Conservation (phyloP, 345 rosid species). For the Kandelia obovata region DNA sequence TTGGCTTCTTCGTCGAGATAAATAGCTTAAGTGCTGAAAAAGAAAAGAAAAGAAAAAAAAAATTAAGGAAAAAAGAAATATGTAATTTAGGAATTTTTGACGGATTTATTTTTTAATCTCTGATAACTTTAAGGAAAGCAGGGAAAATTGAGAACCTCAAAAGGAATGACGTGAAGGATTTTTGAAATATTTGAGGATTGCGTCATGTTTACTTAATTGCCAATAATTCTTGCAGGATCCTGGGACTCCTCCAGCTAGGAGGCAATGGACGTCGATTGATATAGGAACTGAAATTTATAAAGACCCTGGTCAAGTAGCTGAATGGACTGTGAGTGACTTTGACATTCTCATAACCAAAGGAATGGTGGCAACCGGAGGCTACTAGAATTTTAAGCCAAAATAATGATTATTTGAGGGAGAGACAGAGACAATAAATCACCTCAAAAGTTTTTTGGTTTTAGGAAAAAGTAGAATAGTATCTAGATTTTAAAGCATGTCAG, state of each 20-base stretch:
- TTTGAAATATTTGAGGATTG: not conserved
- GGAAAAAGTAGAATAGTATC: not conserved
- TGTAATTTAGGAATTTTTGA: too few species aligned
- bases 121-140: too few species aligned
- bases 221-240: constrained; percentile 11
- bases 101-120: too few species aligned
- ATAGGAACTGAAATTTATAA: constrained; percentile 24
- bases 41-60: too few species aligned
- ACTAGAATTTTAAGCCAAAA: not conserved
- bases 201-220: not conserved
- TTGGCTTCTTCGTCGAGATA: too few species aligned
- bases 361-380: not conserved
- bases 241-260: constrained; percentile 14
- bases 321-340: constrained; percentile 26
- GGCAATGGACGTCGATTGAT: constrained; percentile 29
- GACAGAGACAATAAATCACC: not conserved
- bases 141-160: too few species aligned
- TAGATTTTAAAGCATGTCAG: not conserved
- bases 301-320: constrained; percentile 20
- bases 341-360: constrained; percentile 16
- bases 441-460: not conserved
- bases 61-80: too few species aligned
- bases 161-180: not conserved
- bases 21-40: too few species aligned
- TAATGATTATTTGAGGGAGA: not conserved